Evolutionary conservation across 2,329 filamentous ascomycete species (phyloP).

Genomic region (Nannizzia gypsea): DNA sequence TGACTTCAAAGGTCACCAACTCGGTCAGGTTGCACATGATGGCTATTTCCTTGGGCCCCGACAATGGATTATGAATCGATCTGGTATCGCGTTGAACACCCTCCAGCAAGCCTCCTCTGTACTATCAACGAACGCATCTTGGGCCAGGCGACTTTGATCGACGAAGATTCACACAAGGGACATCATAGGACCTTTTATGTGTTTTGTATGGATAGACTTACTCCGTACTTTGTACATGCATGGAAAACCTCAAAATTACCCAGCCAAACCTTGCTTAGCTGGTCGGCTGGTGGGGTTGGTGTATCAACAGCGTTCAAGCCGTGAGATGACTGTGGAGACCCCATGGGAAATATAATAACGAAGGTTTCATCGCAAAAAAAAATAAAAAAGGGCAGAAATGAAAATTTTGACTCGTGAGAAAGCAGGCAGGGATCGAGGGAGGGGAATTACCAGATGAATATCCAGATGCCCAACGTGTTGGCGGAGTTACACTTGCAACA

Average conservation of each 20-base stretch:
- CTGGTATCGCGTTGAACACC: background rate
- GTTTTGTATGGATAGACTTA: background rate
- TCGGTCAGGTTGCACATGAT: conserved; percentile 1
- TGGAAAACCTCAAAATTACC: background rate
- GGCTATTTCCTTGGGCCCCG: background rate
- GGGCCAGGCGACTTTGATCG: background rate
- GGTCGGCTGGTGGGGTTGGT: background rate
- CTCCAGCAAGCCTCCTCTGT: background rate
- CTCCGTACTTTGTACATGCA: background rate
- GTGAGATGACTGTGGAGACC: conserved; percentile 1
- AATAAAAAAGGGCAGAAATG: too few species aligned
- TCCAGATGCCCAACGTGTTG: conserved; percentile 1
- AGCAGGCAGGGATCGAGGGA: background rate
- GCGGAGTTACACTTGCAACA: background rate
- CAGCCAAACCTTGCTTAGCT: background rate
- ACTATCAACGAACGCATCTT: background rate
- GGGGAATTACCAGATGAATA: background rate
- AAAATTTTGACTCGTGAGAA: background rate
- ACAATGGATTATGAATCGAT: background rate
- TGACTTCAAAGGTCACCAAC: background rate
- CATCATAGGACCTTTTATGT: background rate
- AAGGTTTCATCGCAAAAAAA: background rate
- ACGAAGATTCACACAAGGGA: background rate
- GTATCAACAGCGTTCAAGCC: conserved; percentile 1
- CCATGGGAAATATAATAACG: background rate